Conservation (phyloP, 2,329 filamentous ascomycete genomes). For the Ascochyta koolunga region DNA sequence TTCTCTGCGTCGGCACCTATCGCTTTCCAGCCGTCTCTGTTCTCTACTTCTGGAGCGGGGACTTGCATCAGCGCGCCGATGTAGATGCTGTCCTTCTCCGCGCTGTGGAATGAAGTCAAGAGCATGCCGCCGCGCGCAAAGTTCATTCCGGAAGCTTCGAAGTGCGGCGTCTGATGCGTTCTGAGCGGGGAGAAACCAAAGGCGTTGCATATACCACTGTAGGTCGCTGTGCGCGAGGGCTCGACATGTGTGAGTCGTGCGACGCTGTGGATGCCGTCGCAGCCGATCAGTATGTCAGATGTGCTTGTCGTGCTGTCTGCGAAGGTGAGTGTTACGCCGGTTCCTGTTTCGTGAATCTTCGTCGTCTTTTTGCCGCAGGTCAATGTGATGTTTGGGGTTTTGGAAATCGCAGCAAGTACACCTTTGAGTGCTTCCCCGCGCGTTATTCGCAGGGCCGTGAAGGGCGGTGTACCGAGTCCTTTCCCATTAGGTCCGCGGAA, state of each 20-base stretch:
- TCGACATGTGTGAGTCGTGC: conserved; percentile 54
- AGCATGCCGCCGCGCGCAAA: conserved; percentile 54
- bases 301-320: conserved; percentile 52
- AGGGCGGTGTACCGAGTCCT: conserved; percentile 53
- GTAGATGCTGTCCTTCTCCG: conserved; percentile 47
- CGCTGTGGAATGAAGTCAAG: conserved; percentile 51
- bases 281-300: conserved; percentile 61
- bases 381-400: conserved; percentile 50
- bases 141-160: conserved; percentile 53
- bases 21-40: conserved; percentile 54
- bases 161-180: conserved; percentile 23
- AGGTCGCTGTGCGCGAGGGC: conserved; percentile 50
- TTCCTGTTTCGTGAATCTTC: conserved; percentile 50
- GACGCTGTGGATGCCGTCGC: conserved; percentile 60
- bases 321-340: conserved; percentile 53
- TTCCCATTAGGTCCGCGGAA: conserved; percentile 52
- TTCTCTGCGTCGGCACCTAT: conserved; percentile 52
- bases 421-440: conserved; percentile 53
- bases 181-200: conserved; percentile 51
- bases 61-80: conserved; percentile 55
- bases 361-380: conserved; percentile 52
- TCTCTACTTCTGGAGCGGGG: conserved; percentile 44
- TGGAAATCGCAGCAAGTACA: conserved; percentile 49
- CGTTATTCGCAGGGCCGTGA: conserved; percentile 53
- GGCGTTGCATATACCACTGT: conserved; percentile 55